Base-by-base conservation (phyloP, 352 stramenopile species). In the Phytophthora ohioensis region DNA sequence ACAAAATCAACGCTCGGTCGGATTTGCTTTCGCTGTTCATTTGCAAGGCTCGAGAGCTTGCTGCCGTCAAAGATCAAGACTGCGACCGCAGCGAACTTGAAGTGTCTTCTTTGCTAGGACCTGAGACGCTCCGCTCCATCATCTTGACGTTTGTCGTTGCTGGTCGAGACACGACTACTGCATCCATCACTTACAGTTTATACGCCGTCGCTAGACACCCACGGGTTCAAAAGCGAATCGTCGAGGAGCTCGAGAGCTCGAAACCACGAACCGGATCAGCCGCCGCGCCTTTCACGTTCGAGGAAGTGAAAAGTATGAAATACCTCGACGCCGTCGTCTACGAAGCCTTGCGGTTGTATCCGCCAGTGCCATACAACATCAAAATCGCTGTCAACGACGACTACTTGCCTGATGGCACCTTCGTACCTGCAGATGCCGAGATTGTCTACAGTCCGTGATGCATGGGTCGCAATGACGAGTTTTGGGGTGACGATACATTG, bases 101-200 rank as follows among this genome's bases (percentile, higher is more conserved):
- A 8, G 67, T 31, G n/a, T 68, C 35, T 42, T 78, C 65, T 9
- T 69, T 71, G 53, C 63, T 60, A 38, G 39, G 58, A 59, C 64
- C 51, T 32, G 64, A 48, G 10, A 89, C 81, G 6, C 70, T 95
- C 12, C 73, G 78, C 10, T 89, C 87, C 17, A 85, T 91, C 52
- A 77, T 92, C 27, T 71, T 93, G 39, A 94, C 86, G 6, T 91
- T 96, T 30, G 78, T 96, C 34, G 90, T 96, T 61, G 91, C 80
- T n/a, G 91, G 89, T n/a, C 90, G 89, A 53, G 91, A 96, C 60
- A 96, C 88, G 7, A 95, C 86, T 0, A 71, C 82, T 3, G 77
- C 88, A 46, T 85, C 78, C 54, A 69, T 96, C 46, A 90, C 86
- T 2, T 96, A 93, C 75, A 72, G 75, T 30, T 84, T 95, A 49